Conservation (phyloP, 495 filamentous ascomycete species). For the Cladorrhinum samala region DNA sequence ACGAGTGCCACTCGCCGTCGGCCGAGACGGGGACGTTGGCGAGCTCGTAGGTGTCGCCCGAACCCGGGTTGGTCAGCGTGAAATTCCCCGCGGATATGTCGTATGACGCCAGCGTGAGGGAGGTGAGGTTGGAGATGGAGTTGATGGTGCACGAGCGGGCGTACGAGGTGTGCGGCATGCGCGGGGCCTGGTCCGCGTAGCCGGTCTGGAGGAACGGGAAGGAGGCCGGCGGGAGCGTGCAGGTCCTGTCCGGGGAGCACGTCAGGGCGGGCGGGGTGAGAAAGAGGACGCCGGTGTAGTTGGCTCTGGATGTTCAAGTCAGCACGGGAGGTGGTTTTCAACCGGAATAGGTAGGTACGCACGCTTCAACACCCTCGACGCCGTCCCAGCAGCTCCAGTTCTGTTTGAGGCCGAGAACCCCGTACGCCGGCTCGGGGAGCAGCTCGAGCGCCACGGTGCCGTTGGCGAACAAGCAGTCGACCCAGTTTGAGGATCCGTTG, state of each 20-base stretch:
- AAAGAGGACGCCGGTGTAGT: constrained; percentile 17
- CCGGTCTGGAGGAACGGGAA: constrained; percentile 13
- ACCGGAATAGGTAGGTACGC: neutral
- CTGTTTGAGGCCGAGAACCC: constrained; percentile 18
- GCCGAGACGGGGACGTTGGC: constrained; percentile 1
- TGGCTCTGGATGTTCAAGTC: constrained; percentile 2
- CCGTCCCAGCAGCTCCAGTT: constrained; percentile 19
- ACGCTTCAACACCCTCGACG: constrained; percentile 14
- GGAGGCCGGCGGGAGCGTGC: constrained; percentile 5
- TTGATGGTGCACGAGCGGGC: constrained; percentile 44
- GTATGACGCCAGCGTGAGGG: constrained; percentile 15
- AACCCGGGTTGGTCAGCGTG: constrained; percentile 14
- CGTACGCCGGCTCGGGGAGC: constrained; percentile 11
- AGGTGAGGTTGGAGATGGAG: constrained; percentile 19
- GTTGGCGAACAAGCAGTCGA: constrained; percentile 5
- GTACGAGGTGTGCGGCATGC: constrained; percentile 47
- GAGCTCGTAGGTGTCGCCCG: constrained; percentile 13
- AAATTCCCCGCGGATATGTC: constrained; percentile 13
- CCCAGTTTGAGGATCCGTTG: constrained; percentile 11
- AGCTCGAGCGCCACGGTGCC: constrained; percentile 4
- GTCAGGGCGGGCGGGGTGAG: constrained; percentile 1
- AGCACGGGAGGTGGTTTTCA: too few relatives aligned
- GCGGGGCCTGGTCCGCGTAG: constrained; percentile 22
- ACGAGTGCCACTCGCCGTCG: constrained; percentile 17
- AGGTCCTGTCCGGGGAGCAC: constrained; percentile 11